Percentiles rank a stretch among this genome's conserved stretches.
Evolutionary conservation across 2,329 filamentous ascomycete species (phyloP).

Genomic region (Nemania abortiva): DNA sequence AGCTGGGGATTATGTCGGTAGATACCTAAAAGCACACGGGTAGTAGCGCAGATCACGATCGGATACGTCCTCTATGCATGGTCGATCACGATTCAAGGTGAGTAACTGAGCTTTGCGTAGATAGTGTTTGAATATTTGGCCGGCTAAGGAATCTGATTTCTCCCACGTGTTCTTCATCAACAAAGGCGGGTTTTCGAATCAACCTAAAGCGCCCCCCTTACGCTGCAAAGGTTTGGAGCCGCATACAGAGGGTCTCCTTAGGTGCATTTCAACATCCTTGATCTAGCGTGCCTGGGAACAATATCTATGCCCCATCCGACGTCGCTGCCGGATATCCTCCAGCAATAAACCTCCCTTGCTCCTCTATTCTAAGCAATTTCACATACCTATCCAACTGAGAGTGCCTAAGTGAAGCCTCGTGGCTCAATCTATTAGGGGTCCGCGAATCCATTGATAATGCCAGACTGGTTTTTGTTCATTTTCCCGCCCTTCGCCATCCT

Average conservation of each 20-base stretch:
- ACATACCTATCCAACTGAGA: not conserved
- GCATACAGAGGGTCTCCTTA: not conserved
- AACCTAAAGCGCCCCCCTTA: not conserved
- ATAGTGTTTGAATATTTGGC: not conserved
- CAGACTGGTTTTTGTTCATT: not conserved
- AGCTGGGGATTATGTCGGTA: not conserved
- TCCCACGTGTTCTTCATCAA: no score
- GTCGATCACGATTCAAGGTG: not conserved
- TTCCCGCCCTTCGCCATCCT: not conserved
- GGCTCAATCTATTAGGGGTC: not conserved
- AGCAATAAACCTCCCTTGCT: not conserved
- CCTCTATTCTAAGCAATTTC: constrained; percentile 3
- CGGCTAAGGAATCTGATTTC: not conserved
- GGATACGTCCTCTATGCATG: not conserved
- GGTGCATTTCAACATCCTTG: not conserved
- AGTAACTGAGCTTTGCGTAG: not conserved
- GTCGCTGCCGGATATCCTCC: not conserved
- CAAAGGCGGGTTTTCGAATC: not conserved
- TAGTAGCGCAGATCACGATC: not conserved
- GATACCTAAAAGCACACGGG: not conserved
- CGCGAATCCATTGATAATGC: not conserved
- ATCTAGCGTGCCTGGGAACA: not conserved
- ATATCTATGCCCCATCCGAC: not conserved
- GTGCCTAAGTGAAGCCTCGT: not conserved
- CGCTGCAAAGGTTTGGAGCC: not conserved